These are phyloP conservation scores for Aureobasidium zeae DNA, from an alignment of 2,329 filamentous ascomycete genomes.

Conservation along the genomic window DNA sequence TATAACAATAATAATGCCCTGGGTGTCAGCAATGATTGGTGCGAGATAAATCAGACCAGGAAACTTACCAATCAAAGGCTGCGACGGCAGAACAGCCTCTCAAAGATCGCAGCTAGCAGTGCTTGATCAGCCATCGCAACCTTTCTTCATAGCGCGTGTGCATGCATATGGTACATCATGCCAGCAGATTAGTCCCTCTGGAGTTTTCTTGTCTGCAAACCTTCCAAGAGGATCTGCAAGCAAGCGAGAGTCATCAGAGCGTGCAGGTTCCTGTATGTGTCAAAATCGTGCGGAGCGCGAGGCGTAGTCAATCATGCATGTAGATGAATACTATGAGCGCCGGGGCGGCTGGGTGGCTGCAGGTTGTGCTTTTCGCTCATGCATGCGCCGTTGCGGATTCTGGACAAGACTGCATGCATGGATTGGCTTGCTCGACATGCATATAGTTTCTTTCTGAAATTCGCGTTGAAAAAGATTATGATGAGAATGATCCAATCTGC, in stretches of 20 bases:
- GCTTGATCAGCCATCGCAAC: constrained; percentile 14
- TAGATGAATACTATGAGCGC: constrained; percentile 3
- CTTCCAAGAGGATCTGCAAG: not conserved
- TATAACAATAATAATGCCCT: too few species aligned
- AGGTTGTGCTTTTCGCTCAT: constrained; percentile 6
- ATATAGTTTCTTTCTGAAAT: not conserved
- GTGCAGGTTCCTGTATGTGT: constrained; percentile 9
- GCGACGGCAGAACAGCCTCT: not conserved
- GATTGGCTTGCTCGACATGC: too few species aligned
- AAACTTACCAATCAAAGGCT: not conserved
- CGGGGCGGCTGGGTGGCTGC: constrained; percentile 12
- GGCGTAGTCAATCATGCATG: constrained; percentile 12
- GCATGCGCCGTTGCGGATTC: not conserved
- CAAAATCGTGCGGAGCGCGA: constrained; percentile 10
- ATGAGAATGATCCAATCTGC: not conserved
- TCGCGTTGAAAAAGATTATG: not conserved
- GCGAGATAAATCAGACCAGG: constrained; percentile 1
- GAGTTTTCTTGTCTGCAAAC: not conserved
- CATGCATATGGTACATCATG: constrained; percentile 5
- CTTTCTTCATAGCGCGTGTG: constrained; percentile 1
- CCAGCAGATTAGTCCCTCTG: not conserved
- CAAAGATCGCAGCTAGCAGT: constrained; percentile 1
- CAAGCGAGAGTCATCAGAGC: constrained; percentile 7
- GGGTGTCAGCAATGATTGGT: not conserved
- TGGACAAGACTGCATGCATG: not conserved